Conservation (phyloP, 2,329 filamentous ascomycete species). For the Ciborinia camelliae region DNA sequence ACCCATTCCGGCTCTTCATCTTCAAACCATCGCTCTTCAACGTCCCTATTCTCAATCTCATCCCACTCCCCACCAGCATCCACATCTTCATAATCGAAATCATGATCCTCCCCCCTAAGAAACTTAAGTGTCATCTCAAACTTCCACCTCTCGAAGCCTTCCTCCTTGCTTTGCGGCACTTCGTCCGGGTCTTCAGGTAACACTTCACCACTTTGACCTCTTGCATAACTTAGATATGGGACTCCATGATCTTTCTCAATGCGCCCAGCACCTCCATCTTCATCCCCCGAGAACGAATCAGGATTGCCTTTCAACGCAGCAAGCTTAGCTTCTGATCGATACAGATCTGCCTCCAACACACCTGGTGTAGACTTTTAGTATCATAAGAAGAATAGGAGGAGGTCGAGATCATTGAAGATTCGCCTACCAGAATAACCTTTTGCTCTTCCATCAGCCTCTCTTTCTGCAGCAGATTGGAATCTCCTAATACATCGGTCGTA, state of each 20-base stretch:
- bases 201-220: conserved; percentile 32
- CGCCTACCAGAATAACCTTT: conserved; percentile 38
- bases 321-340: conserved; percentile 38
- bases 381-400: background rate
- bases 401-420: background rate
- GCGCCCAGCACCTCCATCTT: background rate
- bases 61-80: conserved; percentile 38
- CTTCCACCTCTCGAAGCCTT: conserved; percentile 37
- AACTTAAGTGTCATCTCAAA: conserved; percentile 39
- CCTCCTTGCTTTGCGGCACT: conserved; percentile 35
- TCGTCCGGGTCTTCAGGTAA: conserved; percentile 37
- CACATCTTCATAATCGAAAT: conserved; percentile 37
- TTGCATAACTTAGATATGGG: conserved; percentile 31
- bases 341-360: conserved; percentile 39
- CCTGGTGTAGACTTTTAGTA: conserved; percentile 2
- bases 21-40: conserved; percentile 39
- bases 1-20: conserved; percentile 38
- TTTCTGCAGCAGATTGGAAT: conserved; percentile 37
- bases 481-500: conserved; percentile 38
- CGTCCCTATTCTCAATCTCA: conserved; percentile 36
- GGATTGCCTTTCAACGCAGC: conserved; percentile 29
- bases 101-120: conserved; percentile 37
- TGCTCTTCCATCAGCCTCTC: conserved; percentile 38
- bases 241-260: conserved; percentile 18
- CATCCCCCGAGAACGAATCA: conserved; percentile 15